Evolutionary conservation across 2,329 filamentous ascomycete genomes (phyloP).

Genomic region (Ilyonectria mors-panacis): DNA sequence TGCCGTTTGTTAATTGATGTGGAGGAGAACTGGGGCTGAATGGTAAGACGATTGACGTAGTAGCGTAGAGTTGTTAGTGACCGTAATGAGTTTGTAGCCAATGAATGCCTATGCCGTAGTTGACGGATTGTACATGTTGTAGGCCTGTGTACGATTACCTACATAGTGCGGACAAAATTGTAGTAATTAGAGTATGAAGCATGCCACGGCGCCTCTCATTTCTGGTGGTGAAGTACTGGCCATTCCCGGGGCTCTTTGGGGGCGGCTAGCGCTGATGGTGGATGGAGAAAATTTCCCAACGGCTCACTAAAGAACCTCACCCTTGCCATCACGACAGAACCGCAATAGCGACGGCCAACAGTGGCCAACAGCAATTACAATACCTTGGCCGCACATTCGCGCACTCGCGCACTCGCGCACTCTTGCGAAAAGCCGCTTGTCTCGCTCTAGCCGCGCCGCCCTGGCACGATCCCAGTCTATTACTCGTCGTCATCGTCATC

Average conservation of each 20-base stretch:
- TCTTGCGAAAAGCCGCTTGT: slow-evolving; percentile 28
- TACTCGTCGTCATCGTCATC: slow-evolving; percentile 15
- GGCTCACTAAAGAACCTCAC: slow-evolving; percentile 3
- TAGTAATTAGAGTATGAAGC: too few relatives aligned
- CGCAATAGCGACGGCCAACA: slow-evolving; percentile 13
- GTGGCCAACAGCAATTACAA: not conserved
- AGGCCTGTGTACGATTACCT: not conserved
- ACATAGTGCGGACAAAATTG: not conserved
- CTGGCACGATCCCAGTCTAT: slow-evolving; percentile 31
- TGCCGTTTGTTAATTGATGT: not conserved
- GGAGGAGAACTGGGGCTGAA: not conserved
- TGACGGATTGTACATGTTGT: not conserved
- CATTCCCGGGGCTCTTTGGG: not conserved
- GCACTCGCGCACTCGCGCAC: slow-evolving; percentile 2
- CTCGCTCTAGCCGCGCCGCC: slow-evolving; percentile 32
- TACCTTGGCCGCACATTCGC: not conserved
- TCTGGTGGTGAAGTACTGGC: too few relatives aligned
- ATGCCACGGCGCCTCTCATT: not conserved
- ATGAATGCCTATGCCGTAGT: not conserved
- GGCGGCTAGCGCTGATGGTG: slow-evolving; percentile 26
- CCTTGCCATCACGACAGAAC: slow-evolving; percentile 17
- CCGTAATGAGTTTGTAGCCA: not conserved
- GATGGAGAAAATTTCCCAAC: slow-evolving; percentile 29
- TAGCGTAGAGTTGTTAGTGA: not conserved
- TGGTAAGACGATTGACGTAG: not conserved